Base-by-base conservation (phyloP, 139 green algal genomes). In the Coelastrella sp. region DNA sequence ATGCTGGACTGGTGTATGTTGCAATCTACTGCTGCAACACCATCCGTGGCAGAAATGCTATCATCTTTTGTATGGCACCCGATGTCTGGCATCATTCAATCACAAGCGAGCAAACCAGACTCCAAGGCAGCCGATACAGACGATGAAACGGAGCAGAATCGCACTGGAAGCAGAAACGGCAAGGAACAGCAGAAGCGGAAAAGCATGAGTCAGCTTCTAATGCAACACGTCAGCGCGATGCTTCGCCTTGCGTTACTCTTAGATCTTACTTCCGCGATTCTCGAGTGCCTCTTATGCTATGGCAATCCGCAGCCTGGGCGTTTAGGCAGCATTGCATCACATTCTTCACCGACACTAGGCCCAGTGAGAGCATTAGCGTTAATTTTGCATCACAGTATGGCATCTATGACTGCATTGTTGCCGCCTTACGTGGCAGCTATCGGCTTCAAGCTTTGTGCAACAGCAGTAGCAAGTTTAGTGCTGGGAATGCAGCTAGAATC, bases 1-100 rank as follows among this genome's bases (percentile, higher is more conserved):
- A 57, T 85, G 80, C 59, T 85, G 58, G 58, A 85, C 59, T 85
- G 80, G 80, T 73, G 58, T 73, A 10, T 85, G 19, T 23, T 85
- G 23, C 58, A 85, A 13, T 20, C 80, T 56, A 20, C 59, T 23
- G 77, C 20, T 23, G 19, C 47, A n/a, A 13, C 58, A 58, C 80
- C 80, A 57, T 85, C 80, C 8, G 20, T 73, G 7, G 7, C 7
- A 5, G 20, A 57, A 20, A 57, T 85, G 20, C 19, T 85, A 7
- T 56, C 7, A 6, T 85, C 80, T 7, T 73, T 73, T 17, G 19
- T 85, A 13, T 22, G 20, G 58, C 58, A 85, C 13, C 58, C 58
- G 8, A 73, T 85, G 58, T 73, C 58, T 10, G 80, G 80, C 19
- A 57, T 85, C 58, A 73, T 59, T 7, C 3, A 14, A 16, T 59